phyloP scores from a whole-genome alignment of 129 eudicot species.

The Smallanthus sonchifolius region DNA sequence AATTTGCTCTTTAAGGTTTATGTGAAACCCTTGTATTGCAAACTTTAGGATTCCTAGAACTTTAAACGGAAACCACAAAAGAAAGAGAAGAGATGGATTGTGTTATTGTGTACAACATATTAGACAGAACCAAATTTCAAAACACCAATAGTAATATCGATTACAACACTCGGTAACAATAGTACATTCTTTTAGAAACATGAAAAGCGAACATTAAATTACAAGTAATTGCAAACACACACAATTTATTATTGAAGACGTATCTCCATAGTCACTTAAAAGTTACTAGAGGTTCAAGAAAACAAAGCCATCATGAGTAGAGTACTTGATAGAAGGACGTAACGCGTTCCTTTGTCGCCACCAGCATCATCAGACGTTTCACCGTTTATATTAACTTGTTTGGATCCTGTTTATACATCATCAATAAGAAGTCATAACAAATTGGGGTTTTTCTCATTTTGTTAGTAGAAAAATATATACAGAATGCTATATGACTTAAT shows the following conservation, averaged over 20 bases:
- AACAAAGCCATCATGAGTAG: background rate
- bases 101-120: no score
- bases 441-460: background rate
- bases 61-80: no score
- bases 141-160: background rate
- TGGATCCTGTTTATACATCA: conserved; percentile 23
- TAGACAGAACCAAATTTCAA: background rate
- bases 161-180: background rate
- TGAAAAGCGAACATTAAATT: background rate
- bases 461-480: background rate
- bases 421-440: background rate
- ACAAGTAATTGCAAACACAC: conserved; percentile 15
- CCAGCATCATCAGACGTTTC: conserved; percentile 19
- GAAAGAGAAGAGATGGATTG: no score
- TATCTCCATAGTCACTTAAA: conserved; percentile 2
- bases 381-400: conserved; percentile 19
- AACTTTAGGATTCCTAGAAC: no score
- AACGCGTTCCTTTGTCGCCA: background rate
- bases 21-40: no score
- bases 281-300: conserved; percentile 5
- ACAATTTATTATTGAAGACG: background rate
- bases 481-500: background rate
- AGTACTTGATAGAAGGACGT: conserved; percentile 1
- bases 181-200: background rate
- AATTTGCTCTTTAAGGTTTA: no score